Conservation (phyloP, 768 basidiomycete genomes). For the Rhodotorula babjevae region DNA sequence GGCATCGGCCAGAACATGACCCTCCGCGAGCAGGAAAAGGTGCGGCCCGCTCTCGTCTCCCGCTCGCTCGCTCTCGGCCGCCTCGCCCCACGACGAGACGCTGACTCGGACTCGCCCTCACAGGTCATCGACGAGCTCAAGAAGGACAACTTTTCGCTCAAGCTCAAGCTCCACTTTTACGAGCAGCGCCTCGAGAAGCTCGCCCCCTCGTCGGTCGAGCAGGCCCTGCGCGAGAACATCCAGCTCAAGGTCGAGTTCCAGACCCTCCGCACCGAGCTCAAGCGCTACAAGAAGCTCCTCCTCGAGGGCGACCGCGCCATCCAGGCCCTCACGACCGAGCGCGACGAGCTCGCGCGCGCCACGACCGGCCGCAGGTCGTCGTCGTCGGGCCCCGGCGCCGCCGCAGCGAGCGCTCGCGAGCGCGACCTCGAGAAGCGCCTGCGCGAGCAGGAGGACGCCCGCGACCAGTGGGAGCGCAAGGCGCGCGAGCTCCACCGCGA, state of each 20-base stretch:
- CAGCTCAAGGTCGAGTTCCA: slow-evolving; percentile 53
- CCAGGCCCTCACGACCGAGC: slow-evolving; percentile 24
- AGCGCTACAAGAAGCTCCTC: slow-evolving; percentile 42
- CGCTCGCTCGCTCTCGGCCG: not conserved
- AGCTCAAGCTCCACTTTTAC: slow-evolving; percentile 89
- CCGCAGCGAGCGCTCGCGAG: not conserved
- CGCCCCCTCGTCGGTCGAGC: slow-evolving; percentile 70
- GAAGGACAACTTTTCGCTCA: slow-evolving; percentile 95
- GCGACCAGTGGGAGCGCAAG: slow-evolving; percentile 42
- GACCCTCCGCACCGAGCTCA: slow-evolving; percentile 39
- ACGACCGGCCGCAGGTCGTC: not conserved
- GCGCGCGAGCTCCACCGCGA: slow-evolving; percentile 40
- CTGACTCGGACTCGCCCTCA: not conserved
- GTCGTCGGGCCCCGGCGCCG: not conserved
- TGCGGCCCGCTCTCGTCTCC: slow-evolving; percentile 45
- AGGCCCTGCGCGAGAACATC: slow-evolving; percentile 69
- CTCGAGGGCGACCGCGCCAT: slow-evolving; percentile 38
- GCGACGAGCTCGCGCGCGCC: slow-evolving; percentile 19
- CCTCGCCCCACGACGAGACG: not conserved
- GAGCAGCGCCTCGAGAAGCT: slow-evolving; percentile 86
- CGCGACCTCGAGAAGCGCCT: slow-evolving; percentile 16
- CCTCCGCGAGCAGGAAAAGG: slow-evolving; percentile 94
- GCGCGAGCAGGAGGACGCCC: slow-evolving; percentile 32
- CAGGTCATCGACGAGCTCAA: slow-evolving; percentile 92
- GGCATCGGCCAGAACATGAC: slow-evolving; percentile 55